Percentiles rank a stretch among this genome's conserved stretches.
These are phyloP conservation scores for Volutella citrinella DNA, from an alignment of 2,329 filamentous ascomycete genomes.

Conservation along the genomic window DNA sequence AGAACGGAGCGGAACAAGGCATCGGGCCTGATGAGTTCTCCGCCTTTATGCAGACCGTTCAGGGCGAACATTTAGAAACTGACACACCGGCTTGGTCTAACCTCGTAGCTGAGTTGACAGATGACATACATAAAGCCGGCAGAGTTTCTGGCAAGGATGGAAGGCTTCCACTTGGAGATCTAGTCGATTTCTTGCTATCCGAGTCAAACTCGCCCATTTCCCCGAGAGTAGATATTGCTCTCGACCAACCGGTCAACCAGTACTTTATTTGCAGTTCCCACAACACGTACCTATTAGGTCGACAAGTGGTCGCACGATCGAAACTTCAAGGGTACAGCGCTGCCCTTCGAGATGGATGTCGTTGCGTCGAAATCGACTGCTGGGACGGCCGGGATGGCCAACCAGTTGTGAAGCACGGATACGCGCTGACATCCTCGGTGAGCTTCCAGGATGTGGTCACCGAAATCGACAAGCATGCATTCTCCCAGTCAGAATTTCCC, in stretches of 20 bases:
- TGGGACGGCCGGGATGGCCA: constrained; percentile 93
- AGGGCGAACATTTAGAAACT: too few relatives aligned
- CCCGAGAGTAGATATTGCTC: constrained; percentile 57
- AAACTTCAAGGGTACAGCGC: constrained; percentile 95
- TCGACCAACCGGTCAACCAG: constrained; percentile 87
- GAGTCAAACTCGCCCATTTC: too few relatives aligned
- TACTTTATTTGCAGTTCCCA: constrained; percentile 99
- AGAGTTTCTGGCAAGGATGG: too few relatives aligned
- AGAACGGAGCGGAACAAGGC: too few relatives aligned
- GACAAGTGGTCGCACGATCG: constrained; percentile 84
- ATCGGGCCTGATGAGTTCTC: too few relatives aligned
- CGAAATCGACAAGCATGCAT: constrained; percentile 93
- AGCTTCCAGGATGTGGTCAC: constrained; percentile 88
- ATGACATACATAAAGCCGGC: too few relatives aligned
- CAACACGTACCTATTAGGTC: constrained; percentile 92
- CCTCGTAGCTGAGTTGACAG: too few relatives aligned
- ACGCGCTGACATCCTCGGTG: constrained; percentile 83
- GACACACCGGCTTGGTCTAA: too few relatives aligned
- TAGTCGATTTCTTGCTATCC: too few relatives aligned
- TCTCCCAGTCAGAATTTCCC: constrained; percentile 80
- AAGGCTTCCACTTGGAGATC: too few relatives aligned
- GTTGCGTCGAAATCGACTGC: constrained; percentile 96
- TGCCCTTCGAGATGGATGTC: constrained; percentile 82
- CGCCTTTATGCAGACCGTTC: too few relatives aligned
- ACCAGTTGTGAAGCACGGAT: constrained; percentile 87